Base-by-base conservation (phyloP, 1,139 yeast species). In the Kodamaea anthophila region DNA sequence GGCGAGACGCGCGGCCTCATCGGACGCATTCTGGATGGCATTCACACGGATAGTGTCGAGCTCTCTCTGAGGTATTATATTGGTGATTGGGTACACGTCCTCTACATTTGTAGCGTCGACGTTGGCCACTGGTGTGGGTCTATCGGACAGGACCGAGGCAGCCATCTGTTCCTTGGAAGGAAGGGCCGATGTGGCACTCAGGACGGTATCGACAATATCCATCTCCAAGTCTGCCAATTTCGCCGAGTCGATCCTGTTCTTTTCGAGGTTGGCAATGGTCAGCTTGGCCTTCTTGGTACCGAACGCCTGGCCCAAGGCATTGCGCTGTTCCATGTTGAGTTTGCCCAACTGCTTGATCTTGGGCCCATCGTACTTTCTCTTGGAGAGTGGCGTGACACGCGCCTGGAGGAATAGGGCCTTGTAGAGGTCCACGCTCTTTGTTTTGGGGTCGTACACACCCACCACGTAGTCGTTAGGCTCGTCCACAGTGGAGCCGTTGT, bases 201-300 rank as follows among this genome's bases (percentile, higher is more conserved):
- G 74, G 39, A 93, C 91, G 19, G 79, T 69, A 46, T 84, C 96
- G 33, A 87, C 76, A 46, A 91, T 87, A 44, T 85, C 94, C 40
- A 75, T 55, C 51, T 88, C 91, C 31, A 79, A 65, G 41, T 73
- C 83, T 35, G 74, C 81, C 42, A 88, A 68, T 55, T 77, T 76
- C 29, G 76, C 93, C 2, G 95, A 72, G 53, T 91, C 96, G 51
- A 91, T 79, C 49, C 82, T 72, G 59, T 91, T 91, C 55, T 82
- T 75, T 50, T 81, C 93, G 49, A 77, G 58, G 52, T 81, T 88
- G 30, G 74, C 65, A 50, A 93, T 84, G 21, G 95, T 94, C 48
- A 85, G 82, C 61, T 86, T 88, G 38, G 97, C 96, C 29, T 80
- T 88, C 60, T 85, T 86, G 38, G 98, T 88, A 70, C 99, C 99